Evolutionary conservation across 2,329 filamentous ascomycete genomes (phyloP).

Genomic region (Diaporthe aspalathi): DNA sequence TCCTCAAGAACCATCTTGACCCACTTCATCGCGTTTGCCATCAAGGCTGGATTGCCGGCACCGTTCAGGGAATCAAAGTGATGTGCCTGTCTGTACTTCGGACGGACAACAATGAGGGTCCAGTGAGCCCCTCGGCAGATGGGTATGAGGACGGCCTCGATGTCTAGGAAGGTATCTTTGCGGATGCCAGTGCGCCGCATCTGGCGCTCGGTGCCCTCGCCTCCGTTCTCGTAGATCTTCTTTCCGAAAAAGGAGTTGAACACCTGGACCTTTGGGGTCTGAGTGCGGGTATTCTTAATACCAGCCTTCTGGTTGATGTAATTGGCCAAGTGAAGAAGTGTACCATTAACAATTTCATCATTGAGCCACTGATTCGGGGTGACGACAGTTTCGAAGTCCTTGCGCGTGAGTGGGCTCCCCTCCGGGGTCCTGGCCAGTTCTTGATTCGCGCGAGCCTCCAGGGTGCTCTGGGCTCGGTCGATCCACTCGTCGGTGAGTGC

Average conservation of each 20-base stretch:
- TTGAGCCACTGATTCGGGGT: constrained; percentile 75
- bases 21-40: constrained; percentile 62
- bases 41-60: constrained; percentile 50
- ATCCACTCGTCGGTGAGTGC: constrained; percentile 54
- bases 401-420: constrained; percentile 61
- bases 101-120: constrained; percentile 77
- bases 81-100: constrained; percentile 68
- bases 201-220: constrained; percentile 62
- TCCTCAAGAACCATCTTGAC: constrained; percentile 68
- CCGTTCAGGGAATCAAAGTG: constrained; percentile 77
- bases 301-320: constrained; percentile 68
- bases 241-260: constrained; percentile 76
- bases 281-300: constrained; percentile 56
- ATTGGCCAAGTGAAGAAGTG: constrained; percentile 69
- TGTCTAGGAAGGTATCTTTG: constrained; percentile 70
- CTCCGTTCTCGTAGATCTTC: constrained; percentile 61
- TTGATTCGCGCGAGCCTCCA: constrained; percentile 49
- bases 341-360: constrained; percentile 79
- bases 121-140: constrained; percentile 75
- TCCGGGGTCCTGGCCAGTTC: constrained; percentile 60
- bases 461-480: constrained; percentile 48
- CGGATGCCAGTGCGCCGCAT: constrained; percentile 67
- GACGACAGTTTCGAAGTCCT: constrained; percentile 74
- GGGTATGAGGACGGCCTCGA: constrained; percentile 76
- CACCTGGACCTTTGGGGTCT: constrained; percentile 69